A percentile compares a stretch with the other conserved stretches of the same genome.
These are phyloP conservation scores for Magnusiomyces paraingens DNA, from an alignment of 1,139 yeast species.

Conservation along the genomic window DNA sequence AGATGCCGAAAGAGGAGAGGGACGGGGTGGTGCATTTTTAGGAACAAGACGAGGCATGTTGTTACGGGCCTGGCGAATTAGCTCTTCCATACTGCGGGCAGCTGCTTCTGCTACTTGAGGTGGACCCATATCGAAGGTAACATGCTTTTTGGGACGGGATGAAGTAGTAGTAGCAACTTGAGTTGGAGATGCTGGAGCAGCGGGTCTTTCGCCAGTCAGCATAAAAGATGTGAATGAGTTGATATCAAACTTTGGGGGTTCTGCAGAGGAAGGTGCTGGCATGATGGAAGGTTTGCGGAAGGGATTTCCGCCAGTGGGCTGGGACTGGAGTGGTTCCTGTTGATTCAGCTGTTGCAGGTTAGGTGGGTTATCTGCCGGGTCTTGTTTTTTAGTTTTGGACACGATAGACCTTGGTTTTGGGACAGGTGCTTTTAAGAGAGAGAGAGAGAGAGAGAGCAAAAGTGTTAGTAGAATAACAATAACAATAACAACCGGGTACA, in stretches of 20 bases:
- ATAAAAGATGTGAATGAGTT: constrained; percentile 35
- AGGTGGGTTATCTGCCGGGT: constrained; percentile 9
- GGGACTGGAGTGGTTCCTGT: constrained; percentile 3
- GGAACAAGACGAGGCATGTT: constrained; percentile 11
- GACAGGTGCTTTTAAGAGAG: constrained; percentile 30
- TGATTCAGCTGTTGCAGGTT: background rate
- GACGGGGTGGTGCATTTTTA: constrained; percentile 6
- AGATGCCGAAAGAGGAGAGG: constrained; percentile 4
- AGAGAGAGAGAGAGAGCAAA: no score
- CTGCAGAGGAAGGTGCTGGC: constrained; percentile 9
- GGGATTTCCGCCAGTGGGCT: constrained; percentile 23
- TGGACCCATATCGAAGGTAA: constrained; percentile 34
- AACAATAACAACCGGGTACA: constrained; percentile 16
- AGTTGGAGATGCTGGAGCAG: constrained; percentile 3
- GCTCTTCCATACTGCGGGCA: constrained; percentile 35
- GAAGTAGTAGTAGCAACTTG: constrained; percentile 14
- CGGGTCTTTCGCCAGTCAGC: constrained; percentile 31
- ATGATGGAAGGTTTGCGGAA: constrained; percentile 22
- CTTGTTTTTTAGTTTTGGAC: constrained; percentile 27
- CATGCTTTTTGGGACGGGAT: constrained; percentile 28
- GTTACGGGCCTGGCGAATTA: constrained; percentile 29
- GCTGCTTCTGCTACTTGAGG: constrained; percentile 39
- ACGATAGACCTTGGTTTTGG: constrained; percentile 36
- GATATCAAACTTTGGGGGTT: constrained; percentile 28
- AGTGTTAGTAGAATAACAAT: background rate